Percentiles rank a stretch among this genome's conserved stretches.
These are phyloP conservation scores for Adansonia grandidieri DNA, from an alignment of 441 rosid genomes.

Conservation along the genomic window DNA sequence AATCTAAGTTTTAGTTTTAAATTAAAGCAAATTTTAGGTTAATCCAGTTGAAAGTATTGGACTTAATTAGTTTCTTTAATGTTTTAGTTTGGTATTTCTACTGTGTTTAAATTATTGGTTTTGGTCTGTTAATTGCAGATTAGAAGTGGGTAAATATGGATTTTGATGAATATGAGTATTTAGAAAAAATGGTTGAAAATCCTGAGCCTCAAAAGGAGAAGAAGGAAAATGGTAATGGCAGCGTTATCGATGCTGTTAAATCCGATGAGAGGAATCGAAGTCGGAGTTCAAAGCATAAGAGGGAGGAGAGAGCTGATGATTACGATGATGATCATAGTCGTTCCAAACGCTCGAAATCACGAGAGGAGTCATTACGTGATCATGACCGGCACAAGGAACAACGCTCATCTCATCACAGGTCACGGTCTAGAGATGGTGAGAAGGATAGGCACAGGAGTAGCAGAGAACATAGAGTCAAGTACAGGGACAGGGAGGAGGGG, in stretches of 20 bases:
- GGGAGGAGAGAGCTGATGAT: conserved; percentile 53
- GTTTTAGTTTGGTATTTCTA: conserved; percentile 11
- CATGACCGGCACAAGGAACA: conserved; percentile 46
- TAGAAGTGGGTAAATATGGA: conserved; percentile 55
- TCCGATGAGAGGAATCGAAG: conserved; percentile 50
- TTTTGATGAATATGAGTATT: conserved; percentile 95
- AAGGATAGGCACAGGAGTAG: conserved; percentile 53
- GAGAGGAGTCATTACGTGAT: conserved; percentile 56
- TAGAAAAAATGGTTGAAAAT: conserved; percentile 90
- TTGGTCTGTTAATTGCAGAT: conserved; percentile 25
- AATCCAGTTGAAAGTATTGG: background rate
- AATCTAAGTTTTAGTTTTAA: background rate
- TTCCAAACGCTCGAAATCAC: conserved; percentile 59
- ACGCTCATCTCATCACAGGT: conserved; percentile 26
- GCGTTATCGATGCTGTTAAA: conserved; percentile 47
- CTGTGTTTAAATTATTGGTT: background rate
- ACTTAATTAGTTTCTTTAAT: background rate
- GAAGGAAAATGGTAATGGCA: conserved; percentile 65
- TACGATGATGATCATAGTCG: conserved; percentile 35
- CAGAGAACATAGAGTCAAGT: conserved; percentile 59
- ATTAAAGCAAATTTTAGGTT: conserved; percentile 3
- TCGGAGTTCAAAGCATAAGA: conserved; percentile 61
- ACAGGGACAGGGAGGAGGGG: conserved; percentile 55
- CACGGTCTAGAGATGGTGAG: conserved; percentile 49
- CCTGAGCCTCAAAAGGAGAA: conserved; percentile 45